Conservation (phyloP, 257 asterid genomes). For the Solanum pennellii region DNA sequence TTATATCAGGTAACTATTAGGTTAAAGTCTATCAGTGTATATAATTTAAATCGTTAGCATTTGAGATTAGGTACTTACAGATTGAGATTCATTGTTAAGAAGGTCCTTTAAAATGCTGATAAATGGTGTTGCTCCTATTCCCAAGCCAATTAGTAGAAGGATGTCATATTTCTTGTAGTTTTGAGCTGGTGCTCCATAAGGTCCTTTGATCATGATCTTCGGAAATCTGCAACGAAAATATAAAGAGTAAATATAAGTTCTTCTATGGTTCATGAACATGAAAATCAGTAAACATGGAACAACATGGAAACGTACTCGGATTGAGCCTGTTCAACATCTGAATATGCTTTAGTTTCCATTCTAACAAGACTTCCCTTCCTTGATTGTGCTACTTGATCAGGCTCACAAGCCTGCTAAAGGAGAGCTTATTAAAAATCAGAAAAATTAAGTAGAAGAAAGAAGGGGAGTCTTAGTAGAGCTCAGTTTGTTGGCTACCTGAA, state of each 20-base stretch:
- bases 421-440: background rate
- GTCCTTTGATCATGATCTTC: slow-evolving; percentile 58
- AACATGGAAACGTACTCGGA: slow-evolving; percentile 27
- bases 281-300: background rate
- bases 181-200: slow-evolving; percentile 95
- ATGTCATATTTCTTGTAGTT: slow-evolving; percentile 72
- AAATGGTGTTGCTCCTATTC: slow-evolving; percentile 95
- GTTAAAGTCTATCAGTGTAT: background rate
- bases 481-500: background rate
- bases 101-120: slow-evolving; percentile 79
- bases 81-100: slow-evolving; percentile 31
- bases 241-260: background rate
- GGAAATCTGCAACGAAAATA: slow-evolving; percentile 44
- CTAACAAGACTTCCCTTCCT: slow-evolving; percentile 48
- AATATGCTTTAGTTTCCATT: slow-evolving; percentile 56
- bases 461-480: background rate
- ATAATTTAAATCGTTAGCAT: background rate
- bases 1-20: background rate
- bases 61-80: slow-evolving; percentile 21
- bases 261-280: background rate
- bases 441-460: background rate
- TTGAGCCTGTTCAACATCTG: slow-evolving; percentile 24
- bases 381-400: slow-evolving; percentile 20
- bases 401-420: slow-evolving; percentile 51
- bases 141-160: slow-evolving; percentile 75